Evolutionary conservation across 129 eudicot species (phyloP).

Genomic region (Artemisia argyi): DNA sequence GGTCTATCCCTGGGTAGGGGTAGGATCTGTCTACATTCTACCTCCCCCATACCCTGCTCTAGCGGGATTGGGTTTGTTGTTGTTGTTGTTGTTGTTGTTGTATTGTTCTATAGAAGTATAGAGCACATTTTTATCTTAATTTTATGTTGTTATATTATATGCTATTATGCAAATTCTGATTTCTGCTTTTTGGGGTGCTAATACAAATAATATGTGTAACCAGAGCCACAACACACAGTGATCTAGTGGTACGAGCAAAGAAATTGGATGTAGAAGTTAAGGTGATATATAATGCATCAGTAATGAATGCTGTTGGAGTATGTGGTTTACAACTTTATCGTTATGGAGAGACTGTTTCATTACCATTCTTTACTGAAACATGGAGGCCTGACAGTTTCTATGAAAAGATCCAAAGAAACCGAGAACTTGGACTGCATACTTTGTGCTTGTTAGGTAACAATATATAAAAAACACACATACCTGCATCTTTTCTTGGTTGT

Average conservation of each 20-base stretch:
- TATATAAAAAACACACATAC: background rate
- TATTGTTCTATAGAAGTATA: too few species aligned
- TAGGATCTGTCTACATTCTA: too few species aligned
- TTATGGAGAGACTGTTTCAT: constrained; percentile 94
- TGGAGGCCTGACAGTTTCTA: constrained; percentile 97
- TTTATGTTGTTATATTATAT: background rate
- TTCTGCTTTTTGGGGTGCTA: background rate
- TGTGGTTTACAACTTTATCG: constrained; percentile 95
- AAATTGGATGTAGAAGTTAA: constrained; percentile 71
- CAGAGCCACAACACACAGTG: constrained; percentile 96
- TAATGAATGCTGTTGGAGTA: constrained; percentile 97
- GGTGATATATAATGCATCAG: constrained; percentile 92
- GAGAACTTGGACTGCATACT: constrained; percentile 79
- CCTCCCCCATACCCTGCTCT: too few species aligned
- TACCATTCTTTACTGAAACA: constrained; percentile 94
- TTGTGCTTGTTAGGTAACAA: constrained; percentile 73
- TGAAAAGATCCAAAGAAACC: constrained; percentile 80
- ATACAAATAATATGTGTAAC: background rate
- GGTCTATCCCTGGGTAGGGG: too few species aligned
- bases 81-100: too few species aligned
- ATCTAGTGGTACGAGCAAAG: constrained; percentile 96
- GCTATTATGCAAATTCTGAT: background rate
- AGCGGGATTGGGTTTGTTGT: too few species aligned
- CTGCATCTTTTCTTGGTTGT: background rate
- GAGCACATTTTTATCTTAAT: too few species aligned